phyloP scores from a whole-genome alignment of 2,329 filamentous ascomycete genomes.

The Alternaria dauci region DNA sequence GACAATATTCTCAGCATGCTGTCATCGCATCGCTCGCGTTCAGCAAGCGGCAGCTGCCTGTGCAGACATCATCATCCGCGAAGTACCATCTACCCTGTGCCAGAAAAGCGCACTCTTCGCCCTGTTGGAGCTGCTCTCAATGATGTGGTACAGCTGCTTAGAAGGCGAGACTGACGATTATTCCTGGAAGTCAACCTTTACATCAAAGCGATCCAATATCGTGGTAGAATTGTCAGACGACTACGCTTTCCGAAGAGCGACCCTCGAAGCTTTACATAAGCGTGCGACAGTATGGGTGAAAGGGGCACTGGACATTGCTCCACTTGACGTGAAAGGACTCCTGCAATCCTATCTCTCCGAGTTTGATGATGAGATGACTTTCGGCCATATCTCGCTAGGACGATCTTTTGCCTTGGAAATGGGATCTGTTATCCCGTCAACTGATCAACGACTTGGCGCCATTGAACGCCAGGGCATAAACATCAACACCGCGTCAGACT shows the following conservation, averaged over 20 bases:
- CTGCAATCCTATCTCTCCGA: slow-evolving; percentile 96
- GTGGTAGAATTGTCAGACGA: slow-evolving; percentile 93
- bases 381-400: slow-evolving; percentile 90
- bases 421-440: slow-evolving; percentile 83
- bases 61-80: slow-evolving; percentile 83
- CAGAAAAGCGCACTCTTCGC: slow-evolving; percentile 91
- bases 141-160: slow-evolving; percentile 95
- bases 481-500: slow-evolving; percentile 93
- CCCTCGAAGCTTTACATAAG: slow-evolving; percentile 78
- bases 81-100: slow-evolving; percentile 88
- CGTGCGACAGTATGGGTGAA: slow-evolving; percentile 83
- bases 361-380: slow-evolving; percentile 88
- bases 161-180: slow-evolving; percentile 96
- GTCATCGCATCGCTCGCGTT: slow-evolving; percentile 90
- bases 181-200: slow-evolving; percentile 82
- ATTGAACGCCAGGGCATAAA: slow-evolving; percentile 77
- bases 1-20: slow-evolving; percentile 85
- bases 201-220: slow-evolving; percentile 78
- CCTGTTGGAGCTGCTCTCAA: slow-evolving; percentile 85
- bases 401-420: slow-evolving; percentile 94
- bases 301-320: slow-evolving; percentile 81
- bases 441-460: slow-evolving; percentile 83
- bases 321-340: slow-evolving; percentile 91
- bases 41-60: slow-evolving; percentile 85
- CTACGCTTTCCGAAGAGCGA: slow-evolving; percentile 80